These are phyloP conservation scores for Apiotrichum laibachii DNA, from an alignment of 1,284 basidiomycete species.

Conservation along the genomic window DNA sequence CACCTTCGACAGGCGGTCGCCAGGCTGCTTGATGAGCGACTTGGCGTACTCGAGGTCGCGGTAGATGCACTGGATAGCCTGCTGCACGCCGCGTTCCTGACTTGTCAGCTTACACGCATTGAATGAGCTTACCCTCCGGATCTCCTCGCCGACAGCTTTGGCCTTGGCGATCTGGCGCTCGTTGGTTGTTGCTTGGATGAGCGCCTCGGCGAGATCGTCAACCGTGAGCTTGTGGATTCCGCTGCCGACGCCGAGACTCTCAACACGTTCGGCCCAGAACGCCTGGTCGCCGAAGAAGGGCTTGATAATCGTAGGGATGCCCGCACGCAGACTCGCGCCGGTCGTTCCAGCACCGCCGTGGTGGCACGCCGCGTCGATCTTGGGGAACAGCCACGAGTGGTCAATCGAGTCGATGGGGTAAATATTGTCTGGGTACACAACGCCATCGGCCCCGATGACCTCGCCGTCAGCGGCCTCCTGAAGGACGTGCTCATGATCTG, in stretches of 20 bases:
- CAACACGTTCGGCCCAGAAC: slow-evolving; percentile 94
- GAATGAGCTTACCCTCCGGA: slow-evolving; percentile 65
- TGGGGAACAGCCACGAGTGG: slow-evolving; percentile 93
- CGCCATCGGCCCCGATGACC: slow-evolving; percentile 33
- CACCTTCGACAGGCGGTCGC: background rate
- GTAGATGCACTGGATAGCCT: slow-evolving; percentile 86
- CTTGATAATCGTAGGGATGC: slow-evolving; percentile 81
- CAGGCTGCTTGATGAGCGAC: slow-evolving; percentile 65
- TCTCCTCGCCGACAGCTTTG: slow-evolving; percentile 73
- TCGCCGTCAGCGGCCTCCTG: slow-evolving; percentile 8
- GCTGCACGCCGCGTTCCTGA: slow-evolving; percentile 83
- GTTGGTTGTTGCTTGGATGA: slow-evolving; percentile 78
- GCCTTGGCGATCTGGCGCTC: slow-evolving; percentile 82
- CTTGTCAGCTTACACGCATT: too few species aligned
- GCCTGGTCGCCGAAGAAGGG: slow-evolving; percentile 98
- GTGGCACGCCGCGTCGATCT: slow-evolving; percentile 93
- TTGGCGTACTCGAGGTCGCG: slow-evolving; percentile 86
- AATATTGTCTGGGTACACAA: slow-evolving; percentile 68
- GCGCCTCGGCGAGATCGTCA: slow-evolving; percentile 70
- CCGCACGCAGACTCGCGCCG: slow-evolving; percentile 76
- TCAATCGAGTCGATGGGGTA: slow-evolving; percentile 81
- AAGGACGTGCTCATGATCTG: background rate
- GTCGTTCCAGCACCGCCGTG: slow-evolving; percentile 96
- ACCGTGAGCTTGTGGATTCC: slow-evolving; percentile 81
- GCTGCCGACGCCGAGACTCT: slow-evolving; percentile 84